Evolutionary conservation across 495 filamentous ascomycete species (phyloP).

Genomic region (Monascus purpureus): DNA sequence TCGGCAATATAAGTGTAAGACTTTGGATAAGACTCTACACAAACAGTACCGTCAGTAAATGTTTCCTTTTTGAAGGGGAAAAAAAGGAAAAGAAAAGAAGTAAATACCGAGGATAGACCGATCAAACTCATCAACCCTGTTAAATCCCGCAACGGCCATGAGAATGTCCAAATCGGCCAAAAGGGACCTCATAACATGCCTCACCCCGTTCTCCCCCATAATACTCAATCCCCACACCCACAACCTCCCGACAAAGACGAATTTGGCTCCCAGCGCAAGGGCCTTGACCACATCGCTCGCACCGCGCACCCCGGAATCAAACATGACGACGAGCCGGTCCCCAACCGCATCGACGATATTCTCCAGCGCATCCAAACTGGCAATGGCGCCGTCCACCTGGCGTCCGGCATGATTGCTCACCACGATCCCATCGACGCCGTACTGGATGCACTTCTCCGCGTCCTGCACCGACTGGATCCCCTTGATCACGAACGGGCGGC

Average conservation of each 20-base stretch:
- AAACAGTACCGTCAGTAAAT: too few species aligned
- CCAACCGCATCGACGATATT: slow-evolving; percentile 41
- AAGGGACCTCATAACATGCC: slow-evolving; percentile 51
- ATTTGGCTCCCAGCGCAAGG: slow-evolving; percentile 47
- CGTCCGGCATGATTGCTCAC: slow-evolving; percentile 49
- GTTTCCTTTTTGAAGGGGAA: too few species aligned
- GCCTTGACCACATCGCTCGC: slow-evolving; percentile 49
- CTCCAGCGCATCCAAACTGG: slow-evolving; percentile 46
- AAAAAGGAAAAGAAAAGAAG: slow-evolving; percentile 1
- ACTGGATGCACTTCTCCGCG: slow-evolving; percentile 38
- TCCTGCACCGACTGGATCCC: slow-evolving; percentile 41
- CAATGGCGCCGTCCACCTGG: slow-evolving; percentile 48
- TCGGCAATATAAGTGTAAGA: slow-evolving; percentile 27
- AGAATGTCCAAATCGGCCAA: slow-evolving; percentile 54
- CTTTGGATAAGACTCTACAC: slow-evolving; percentile 28
- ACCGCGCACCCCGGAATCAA: slow-evolving; percentile 45
- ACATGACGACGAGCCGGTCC: slow-evolving; percentile 41
- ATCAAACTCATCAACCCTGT: slow-evolving; percentile 38
- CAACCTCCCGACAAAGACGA: slow-evolving; percentile 47
- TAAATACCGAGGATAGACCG: slow-evolving; percentile 20
- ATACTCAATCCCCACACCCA: slow-evolving; percentile 50
- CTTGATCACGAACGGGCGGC: slow-evolving; percentile 42
- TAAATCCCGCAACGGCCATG: slow-evolving; percentile 50
- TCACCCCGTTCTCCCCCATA: slow-evolving; percentile 44
- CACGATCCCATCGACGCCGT: slow-evolving; percentile 41